Evolutionary conservation across 108 stramenopile genomes (phyloP).

Genomic region (Cyclotella choctawhatcheeana): DNA sequence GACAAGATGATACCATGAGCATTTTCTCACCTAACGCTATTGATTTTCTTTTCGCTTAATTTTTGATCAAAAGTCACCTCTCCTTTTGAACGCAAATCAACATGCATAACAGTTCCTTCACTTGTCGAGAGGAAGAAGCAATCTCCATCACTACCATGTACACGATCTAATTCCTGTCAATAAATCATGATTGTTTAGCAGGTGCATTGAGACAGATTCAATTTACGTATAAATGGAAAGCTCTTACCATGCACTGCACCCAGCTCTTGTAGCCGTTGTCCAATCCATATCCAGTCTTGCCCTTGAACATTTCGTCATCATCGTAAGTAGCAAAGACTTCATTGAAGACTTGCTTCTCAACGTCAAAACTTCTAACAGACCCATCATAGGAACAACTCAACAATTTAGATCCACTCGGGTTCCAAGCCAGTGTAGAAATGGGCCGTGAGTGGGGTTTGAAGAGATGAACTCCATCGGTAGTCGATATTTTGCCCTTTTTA

Average conservation of each 20-base stretch:
- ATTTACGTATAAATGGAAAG: not conserved
- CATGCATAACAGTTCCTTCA: constrained; percentile 71
- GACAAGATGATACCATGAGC: not conserved
- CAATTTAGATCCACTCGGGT: constrained; percentile 45
- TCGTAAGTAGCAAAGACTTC: constrained; percentile 86
- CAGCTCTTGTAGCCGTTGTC: constrained; percentile 68
- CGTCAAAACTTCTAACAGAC: constrained; percentile 69
- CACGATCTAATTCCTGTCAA: constrained; percentile 55
- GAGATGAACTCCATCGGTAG: constrained; percentile 57
- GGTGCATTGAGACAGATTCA: not conserved
- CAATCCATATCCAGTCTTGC: constrained; percentile 66
- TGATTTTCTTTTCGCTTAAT: constrained; percentile 83
- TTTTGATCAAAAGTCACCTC: constrained; percentile 64
- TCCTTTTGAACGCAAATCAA: constrained; percentile 64
- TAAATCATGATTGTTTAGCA: no score
- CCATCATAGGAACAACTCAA: constrained; percentile 81
- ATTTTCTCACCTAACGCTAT: constrained; percentile 74
- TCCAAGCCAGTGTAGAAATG: constrained; percentile 68
- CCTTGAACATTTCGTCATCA: constrained; percentile 63
- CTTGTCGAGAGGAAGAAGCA: constrained; percentile 84
- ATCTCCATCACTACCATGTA: constrained; percentile 50
- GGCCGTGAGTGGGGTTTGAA: constrained; percentile 70
- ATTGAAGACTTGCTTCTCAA: constrained; percentile 57
- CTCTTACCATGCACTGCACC: constrained; percentile 61
- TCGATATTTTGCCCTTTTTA: constrained; percentile 11